Conservation (phyloP, 177 flowering plant species). For the Tripterygium wilfordii region DNA sequence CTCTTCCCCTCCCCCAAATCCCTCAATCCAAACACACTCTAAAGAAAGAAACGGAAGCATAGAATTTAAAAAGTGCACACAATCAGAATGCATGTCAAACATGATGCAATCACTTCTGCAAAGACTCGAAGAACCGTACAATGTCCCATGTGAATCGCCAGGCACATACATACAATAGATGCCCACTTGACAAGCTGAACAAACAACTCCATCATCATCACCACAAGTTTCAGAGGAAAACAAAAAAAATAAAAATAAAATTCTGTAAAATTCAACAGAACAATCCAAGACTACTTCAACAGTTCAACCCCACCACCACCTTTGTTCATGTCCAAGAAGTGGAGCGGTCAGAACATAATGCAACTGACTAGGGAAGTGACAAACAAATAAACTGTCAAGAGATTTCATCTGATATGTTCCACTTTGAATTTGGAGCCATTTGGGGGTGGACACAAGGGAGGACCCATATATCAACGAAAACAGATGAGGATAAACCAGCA, state of each 20-base stretch:
- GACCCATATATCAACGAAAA: too few species aligned
- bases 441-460: too few species aligned
- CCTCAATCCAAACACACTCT: too few species aligned
- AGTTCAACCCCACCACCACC: constrained; percentile 6
- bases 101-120: not conserved
- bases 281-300: not conserved
- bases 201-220: not conserved
- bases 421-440: too few species aligned
- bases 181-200: constrained; percentile 11
- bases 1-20: too few species aligned
- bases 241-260: not conserved
- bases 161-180: constrained; percentile 6
- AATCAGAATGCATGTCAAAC: constrained; percentile 8
- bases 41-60: too few species aligned
- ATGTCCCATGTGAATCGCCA: constrained; percentile 19
- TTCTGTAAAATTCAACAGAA: constrained; percentile 2
- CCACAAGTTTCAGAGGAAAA: not conserved
- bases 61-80: constrained; percentile 6
- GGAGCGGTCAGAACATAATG: too few species aligned
- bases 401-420: too few species aligned
- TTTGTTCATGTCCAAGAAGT: too few species aligned
- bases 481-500: too few species aligned
- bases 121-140: constrained; percentile 8
- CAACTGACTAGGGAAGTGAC: too few species aligned
- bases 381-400: too few species aligned